phyloP scores from a whole-genome alignment of 257 asterid genomes.

The Ligustrum vulgare region DNA sequence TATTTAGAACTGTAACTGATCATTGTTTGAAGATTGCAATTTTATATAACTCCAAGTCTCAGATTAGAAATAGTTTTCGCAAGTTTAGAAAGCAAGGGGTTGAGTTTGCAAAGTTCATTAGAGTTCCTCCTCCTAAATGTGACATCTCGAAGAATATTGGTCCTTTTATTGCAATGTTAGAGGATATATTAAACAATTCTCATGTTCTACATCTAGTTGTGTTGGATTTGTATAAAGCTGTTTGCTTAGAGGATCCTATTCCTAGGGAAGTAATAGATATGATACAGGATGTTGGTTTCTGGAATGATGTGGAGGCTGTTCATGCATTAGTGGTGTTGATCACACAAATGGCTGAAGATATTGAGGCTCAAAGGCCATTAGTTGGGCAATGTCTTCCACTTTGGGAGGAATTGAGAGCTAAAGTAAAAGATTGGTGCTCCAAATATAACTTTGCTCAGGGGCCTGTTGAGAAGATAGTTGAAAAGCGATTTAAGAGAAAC shows the following conservation, averaged over 20 bases:
- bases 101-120: constrained; percentile 48
- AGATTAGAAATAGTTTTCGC: constrained; percentile 57
- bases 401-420: constrained; percentile 67
- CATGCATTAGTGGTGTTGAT: constrained; percentile 66
- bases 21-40: constrained; percentile 66
- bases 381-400: constrained; percentile 85
- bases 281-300: constrained; percentile 65
- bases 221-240: constrained; percentile 55
- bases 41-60: constrained; percentile 56
- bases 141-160: constrained; percentile 47
- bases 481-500: constrained; percentile 53
- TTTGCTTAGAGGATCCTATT: constrained; percentile 47
- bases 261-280: constrained; percentile 55
- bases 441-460: constrained; percentile 51
- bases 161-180: constrained; percentile 60
- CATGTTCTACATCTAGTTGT: constrained; percentile 55
- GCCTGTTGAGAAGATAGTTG: constrained; percentile 58
- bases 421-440: constrained; percentile 66
- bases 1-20: constrained; percentile 52
- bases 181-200: constrained; percentile 61
- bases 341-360: constrained; percentile 60
- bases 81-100: constrained; percentile 60
- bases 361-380: constrained; percentile 71
- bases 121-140: constrained; percentile 55
- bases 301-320: constrained; percentile 68